Base-by-base conservation (phyloP, 225 moss, liverwort and hornwort species). In the Pseudoscleropodium purum region DNA sequence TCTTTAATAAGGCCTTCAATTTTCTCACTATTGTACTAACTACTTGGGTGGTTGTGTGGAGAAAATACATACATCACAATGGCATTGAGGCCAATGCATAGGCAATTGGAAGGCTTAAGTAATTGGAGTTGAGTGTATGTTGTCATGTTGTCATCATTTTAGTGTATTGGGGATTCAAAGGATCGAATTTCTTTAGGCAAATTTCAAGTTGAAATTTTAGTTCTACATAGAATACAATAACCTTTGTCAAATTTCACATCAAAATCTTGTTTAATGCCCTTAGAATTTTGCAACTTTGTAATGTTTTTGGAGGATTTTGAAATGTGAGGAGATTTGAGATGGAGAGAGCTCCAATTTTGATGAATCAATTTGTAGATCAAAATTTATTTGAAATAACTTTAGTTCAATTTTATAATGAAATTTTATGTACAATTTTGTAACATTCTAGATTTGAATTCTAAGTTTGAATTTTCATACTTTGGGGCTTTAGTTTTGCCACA, bases 61-160 rank as follows among this genome's bases (percentile, higher is more conserved):
- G 3, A 18, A 34, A 65, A 31, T 8, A 31, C 31, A 2, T 7
- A 30, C 0, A 8, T 4, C 4, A 63, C 0, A 0, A 15, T 63
- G 63, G 30, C 15, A 63, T 15, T 15, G 30, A 63, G 13, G 63
- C 30, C 63, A 30, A 30, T 30, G 15, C 2, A 14, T 15, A 31
- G 31, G 64, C 18, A 66, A 1, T 3, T 66, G 5, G 66, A 66
- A 34, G 66, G 34, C 3, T 66, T 66, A 5, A n/a, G n/a, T 2
- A 3, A 66, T 10, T 34, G 33, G 31, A 64, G 15, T 47, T 9
- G 64, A 2, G 7, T 15, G 7, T 15, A 4, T 64, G 15, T 31
- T 64, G 31, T 6, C 14, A 63, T 67, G 4, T 2, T 18, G 9
- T 66, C 66, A 66, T 66, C 66, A 34, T 34, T 34, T 1, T 15